Evolutionary conservation across 768 basidiomycete species (phyloP).

Genomic region (Naganishia antarctica): DNA sequence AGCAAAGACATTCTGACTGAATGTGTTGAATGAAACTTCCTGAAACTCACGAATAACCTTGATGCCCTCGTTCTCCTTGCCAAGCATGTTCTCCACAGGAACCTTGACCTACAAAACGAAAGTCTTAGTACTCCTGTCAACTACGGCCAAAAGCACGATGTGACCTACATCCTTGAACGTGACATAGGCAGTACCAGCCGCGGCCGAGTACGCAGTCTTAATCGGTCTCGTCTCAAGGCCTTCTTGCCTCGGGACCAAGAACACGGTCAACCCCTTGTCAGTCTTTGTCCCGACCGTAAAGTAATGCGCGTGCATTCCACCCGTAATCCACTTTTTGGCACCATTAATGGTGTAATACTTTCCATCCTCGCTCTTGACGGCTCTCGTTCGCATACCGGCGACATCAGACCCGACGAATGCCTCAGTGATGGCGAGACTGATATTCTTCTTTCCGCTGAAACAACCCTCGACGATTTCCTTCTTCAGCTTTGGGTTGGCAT

Average conservation of each 20-base stretch:
- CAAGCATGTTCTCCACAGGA: conserved; percentile 80
- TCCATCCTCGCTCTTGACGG: conserved; percentile 73
- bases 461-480: conserved; percentile 61
- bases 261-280: conserved; percentile 70
- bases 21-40: not conserved
- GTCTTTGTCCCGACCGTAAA: conserved; percentile 33
- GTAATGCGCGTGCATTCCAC: conserved; percentile 49
- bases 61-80: conserved; percentile 73
- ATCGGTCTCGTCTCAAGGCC: conserved; percentile 79
- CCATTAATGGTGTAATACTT: conserved; percentile 69
- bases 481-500: conserved; percentile 66
- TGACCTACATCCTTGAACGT: conserved; percentile 61
- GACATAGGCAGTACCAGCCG: conserved; percentile 78
- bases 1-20: not conserved
- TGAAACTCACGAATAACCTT: conserved; percentile 56
- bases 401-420: conserved; percentile 78
- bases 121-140: too few species aligned
- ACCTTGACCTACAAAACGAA: conserved; percentile 55
- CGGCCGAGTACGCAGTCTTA: conserved; percentile 80
- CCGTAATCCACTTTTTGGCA: conserved; percentile 66
- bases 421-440: conserved; percentile 81
- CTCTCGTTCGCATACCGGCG: conserved; percentile 64
- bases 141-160: not conserved
- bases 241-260: conserved; percentile 74
- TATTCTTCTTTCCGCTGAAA: conserved; percentile 68